Conservation (phyloP, 345 rosid genomes). For the Brassica cretica region DNA sequence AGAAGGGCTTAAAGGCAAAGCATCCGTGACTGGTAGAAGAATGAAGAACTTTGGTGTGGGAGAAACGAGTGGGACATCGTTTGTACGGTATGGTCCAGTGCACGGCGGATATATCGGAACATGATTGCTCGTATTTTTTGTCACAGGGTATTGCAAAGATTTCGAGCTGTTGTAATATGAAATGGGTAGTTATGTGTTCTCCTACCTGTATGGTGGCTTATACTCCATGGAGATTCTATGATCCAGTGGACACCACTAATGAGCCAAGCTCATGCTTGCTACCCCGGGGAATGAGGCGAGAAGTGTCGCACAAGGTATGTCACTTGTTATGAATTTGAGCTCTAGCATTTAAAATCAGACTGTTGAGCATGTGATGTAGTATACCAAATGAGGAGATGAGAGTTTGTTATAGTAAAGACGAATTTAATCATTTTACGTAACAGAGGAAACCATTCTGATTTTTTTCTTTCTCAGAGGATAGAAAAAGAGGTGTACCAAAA, state of each 20-base stretch:
- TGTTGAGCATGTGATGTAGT: no score
- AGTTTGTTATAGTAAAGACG: no score
- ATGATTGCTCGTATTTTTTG: conserved; percentile 49
- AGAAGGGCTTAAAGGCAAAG: conserved; percentile 30
- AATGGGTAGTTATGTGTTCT: conserved; percentile 34
- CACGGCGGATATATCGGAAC: conserved; percentile 48
- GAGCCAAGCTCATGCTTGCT: conserved; percentile 23
- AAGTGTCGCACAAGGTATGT: conserved; percentile 24
- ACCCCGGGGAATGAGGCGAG: conserved; percentile 2
- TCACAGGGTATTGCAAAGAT: conserved; percentile 10
- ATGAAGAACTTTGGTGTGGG: conserved; percentile 37
- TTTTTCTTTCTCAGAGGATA: background rate
- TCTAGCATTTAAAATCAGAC: background rate
- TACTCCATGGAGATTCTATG: conserved; percentile 38
- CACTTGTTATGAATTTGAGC: conserved; percentile 1
- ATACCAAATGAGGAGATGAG: no score
- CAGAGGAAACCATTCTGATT: background rate
- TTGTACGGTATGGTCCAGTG: conserved; percentile 53
- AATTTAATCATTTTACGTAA: background rate
- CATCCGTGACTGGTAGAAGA: conserved; percentile 13
- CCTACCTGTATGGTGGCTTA: conserved; percentile 45
- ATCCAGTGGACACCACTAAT: conserved; percentile 9
- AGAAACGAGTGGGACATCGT: conserved; percentile 15
- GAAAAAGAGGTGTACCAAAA: background rate
- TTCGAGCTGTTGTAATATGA: conserved; percentile 33